Conservation (phyloP, 2,329 filamentous ascomycete species). For the Metarhizium rileyi region DNA sequence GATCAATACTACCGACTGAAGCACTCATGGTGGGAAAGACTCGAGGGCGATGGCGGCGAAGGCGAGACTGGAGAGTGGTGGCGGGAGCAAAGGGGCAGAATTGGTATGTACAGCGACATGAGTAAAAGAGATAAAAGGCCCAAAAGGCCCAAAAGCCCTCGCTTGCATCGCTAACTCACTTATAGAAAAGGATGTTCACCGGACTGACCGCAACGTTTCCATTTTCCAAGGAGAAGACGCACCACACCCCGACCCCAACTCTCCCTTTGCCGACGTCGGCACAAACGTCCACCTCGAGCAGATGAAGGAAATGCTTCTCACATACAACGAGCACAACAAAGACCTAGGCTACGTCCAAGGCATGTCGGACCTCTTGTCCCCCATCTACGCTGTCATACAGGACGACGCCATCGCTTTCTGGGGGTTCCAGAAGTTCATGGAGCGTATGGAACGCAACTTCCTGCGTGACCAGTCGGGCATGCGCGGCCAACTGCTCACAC, state of each 20-base stretch:
- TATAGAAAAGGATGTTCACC: conserved; percentile 95
- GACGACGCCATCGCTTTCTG: conserved; percentile 96
- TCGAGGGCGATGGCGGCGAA: conserved; percentile 72
- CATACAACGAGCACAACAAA: conserved; percentile 96
- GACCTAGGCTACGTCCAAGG: conserved; percentile 96
- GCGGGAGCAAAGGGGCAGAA: conserved; percentile 86
- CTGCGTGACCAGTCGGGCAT: conserved; percentile 93
- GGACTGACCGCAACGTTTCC: conserved; percentile 89
- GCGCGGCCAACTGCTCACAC: conserved; percentile 78
- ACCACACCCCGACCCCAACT: conserved; percentile 90
- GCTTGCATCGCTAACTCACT: conserved; percentile 9
- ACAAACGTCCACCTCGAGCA: conserved; percentile 98
- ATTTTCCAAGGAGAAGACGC: conserved; percentile 95
- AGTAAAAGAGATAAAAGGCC: neutral
- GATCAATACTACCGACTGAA: conserved; percentile 95
- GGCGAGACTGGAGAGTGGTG: conserved; percentile 87
- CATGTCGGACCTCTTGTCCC: conserved; percentile 93
- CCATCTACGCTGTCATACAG: conserved; percentile 94
- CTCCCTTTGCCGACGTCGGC: conserved; percentile 82
- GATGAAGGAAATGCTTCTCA: conserved; percentile 98
- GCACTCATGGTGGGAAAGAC: conserved; percentile 89
- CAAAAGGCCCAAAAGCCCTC: neutral
- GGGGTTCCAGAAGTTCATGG: conserved; percentile 94
- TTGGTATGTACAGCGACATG: conserved; percentile 55
- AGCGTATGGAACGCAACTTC: conserved; percentile 96